Conservation (phyloP, 768 basidiomycete genomes). For the Rhizopogon vulgaris region DNA sequence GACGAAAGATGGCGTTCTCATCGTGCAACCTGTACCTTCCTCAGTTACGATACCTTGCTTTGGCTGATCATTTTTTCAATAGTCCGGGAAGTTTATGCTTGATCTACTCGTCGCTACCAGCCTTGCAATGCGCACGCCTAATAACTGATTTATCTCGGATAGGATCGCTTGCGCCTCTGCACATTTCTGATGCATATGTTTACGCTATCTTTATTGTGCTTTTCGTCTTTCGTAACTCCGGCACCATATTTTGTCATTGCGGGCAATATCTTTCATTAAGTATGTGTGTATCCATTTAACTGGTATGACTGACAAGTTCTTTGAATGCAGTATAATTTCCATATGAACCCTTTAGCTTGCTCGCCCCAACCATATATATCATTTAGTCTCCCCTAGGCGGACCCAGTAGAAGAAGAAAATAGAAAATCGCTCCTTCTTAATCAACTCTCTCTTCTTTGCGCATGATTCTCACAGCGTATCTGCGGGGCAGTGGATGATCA, state of each 20-base stretch:
- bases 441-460: too few species aligned
- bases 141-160: slow-evolving; percentile 3
- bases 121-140: slow-evolving; percentile 18
- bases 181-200: background rate
- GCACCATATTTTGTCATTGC: too few species aligned
- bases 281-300: background rate
- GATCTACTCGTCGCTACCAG: slow-evolving; percentile 24
- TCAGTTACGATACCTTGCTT: background rate
- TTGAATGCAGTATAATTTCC: background rate
- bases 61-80: slow-evolving; percentile 1
- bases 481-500: too few species aligned
- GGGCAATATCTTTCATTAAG: too few species aligned
- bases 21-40: slow-evolving; percentile 19
- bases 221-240: background rate
- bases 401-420: too few species aligned
- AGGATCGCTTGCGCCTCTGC: background rate
- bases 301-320: background rate
- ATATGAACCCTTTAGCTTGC: background rate
- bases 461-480: too few species aligned
- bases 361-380: too few species aligned
- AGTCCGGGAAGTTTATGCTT: slow-evolving; percentile 18
- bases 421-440: too few species aligned
- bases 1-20: slow-evolving; percentile 22
- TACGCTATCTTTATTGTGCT: background rate
- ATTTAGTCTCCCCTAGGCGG: too few species aligned